Evolutionary conservation across 148 eudicot genomes (phyloP).

Genomic region (Fallopia convolvulus): DNA sequence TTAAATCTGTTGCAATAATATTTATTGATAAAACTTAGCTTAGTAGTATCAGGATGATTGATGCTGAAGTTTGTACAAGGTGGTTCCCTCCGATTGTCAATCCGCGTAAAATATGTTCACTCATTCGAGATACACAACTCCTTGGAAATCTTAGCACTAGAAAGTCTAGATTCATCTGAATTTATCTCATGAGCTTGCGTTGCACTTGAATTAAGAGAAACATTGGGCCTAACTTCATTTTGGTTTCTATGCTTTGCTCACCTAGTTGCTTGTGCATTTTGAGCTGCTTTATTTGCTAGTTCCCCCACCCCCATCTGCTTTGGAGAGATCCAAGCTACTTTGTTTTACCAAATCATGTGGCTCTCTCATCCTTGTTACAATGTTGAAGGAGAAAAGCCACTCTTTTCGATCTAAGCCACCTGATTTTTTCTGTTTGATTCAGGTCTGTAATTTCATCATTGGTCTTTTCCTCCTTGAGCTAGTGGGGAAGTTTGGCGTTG

Average conservation of each 20-base stretch:
- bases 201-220: not conserved
- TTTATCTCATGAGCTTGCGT: not conserved
- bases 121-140: not conserved
- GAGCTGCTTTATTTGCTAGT: not conserved
- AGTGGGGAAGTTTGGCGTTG: slow-evolving; percentile 55
- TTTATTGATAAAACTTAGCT: not conserved
- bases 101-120: not conserved
- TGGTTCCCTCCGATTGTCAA: not conserved
- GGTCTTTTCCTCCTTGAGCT: slow-evolving; percentile 72
- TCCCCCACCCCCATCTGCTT: too few relatives aligned
- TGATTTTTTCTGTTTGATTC: slow-evolving; percentile 4
- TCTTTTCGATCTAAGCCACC: not conserved
- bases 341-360: not conserved
- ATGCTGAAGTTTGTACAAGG: not conserved
- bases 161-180: not conserved
- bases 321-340: not conserved
- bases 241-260: not conserved
- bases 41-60: not conserved
- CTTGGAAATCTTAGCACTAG: not conserved
- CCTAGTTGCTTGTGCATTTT: not conserved
- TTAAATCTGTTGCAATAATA: not conserved
- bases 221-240: not conserved
- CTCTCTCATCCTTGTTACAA: slow-evolving; percentile 6
- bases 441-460: slow-evolving; percentile 80
- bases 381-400: not conserved